These are phyloP conservation scores for Sanghuangporus baumii DNA, from an alignment of 1,284 basidiomycete species.

Conservation along the genomic window DNA sequence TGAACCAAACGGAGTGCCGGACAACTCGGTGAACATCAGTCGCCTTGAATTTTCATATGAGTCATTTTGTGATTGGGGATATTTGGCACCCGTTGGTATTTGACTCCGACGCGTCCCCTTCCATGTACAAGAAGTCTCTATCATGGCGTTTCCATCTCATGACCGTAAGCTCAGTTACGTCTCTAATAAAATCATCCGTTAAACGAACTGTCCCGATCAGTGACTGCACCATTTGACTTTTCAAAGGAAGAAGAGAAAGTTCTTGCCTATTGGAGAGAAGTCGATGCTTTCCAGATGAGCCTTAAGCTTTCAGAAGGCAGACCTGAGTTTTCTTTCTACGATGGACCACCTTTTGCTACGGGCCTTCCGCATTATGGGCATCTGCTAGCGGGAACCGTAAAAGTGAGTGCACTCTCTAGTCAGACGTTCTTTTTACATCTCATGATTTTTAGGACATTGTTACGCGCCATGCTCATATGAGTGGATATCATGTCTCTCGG, in stretches of 20 bases:
- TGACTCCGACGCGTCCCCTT: too few relatives aligned
- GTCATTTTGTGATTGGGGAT: too few relatives aligned
- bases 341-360: constrained; percentile 97
- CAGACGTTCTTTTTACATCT: neutral
- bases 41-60: too few relatives aligned
- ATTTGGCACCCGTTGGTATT: too few relatives aligned
- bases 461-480: constrained; percentile 76
- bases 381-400: constrained; percentile 86
- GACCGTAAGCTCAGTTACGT: neutral
- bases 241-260: constrained; percentile 92
- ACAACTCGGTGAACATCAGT: too few relatives aligned
- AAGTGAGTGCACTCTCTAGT: constrained; percentile 57
- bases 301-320: constrained; percentile 87
- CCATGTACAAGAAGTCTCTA: constrained; percentile 10
- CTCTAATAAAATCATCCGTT: neutral
- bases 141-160: neutral
- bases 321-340: constrained; percentile 92
- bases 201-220: neutral
- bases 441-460: constrained; percentile 74
- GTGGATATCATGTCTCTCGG: constrained; percentile 44
- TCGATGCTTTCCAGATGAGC: constrained; percentile 96
- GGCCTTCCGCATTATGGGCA: constrained; percentile 94
- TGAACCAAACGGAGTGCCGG: too few relatives aligned
- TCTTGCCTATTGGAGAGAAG: constrained; percentile 89
- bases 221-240: constrained; percentile 66